phyloP scores from a whole-genome alignment of 1,139 yeast genomes.

The Diutina mesorugosa region DNA sequence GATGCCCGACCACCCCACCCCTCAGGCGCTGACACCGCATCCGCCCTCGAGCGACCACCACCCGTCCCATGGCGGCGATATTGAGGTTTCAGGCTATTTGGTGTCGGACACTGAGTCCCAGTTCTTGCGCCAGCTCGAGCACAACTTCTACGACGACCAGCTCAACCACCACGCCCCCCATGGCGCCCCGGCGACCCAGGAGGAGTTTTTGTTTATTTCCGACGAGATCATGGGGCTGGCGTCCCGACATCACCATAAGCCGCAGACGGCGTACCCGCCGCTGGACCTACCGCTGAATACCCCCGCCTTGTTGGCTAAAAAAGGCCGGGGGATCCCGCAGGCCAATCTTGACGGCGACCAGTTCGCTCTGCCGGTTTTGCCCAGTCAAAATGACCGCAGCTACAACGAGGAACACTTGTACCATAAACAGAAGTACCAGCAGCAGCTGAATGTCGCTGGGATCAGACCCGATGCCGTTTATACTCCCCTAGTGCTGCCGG shows the following conservation, averaged over 20 bases:
- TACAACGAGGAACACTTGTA: slow-evolving; percentile 31
- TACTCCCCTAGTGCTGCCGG: slow-evolving; percentile 71
- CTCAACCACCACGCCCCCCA: background rate
- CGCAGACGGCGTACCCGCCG: slow-evolving; percentile 8
- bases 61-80: background rate
- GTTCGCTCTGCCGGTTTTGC: slow-evolving; percentile 27
- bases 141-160: slow-evolving; percentile 1
- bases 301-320: slow-evolving; percentile 7
- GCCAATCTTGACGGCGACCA: slow-evolving; percentile 4
- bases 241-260: background rate
- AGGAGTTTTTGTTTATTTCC: background rate
- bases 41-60: background rate
- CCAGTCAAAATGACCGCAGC: slow-evolving; percentile 31
- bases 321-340: background rate
- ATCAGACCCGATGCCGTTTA: slow-evolving; percentile 39
- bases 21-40: background rate
- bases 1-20: background rate
- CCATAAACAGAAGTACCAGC: slow-evolving; percentile 17
- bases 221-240: background rate
- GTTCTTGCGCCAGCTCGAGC: background rate
- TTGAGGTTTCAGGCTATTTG: background rate
- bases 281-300: slow-evolving; percentile 8
- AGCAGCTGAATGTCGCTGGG: slow-evolving; percentile 3
- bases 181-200: background rate
- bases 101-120: background rate